Conservation (phyloP, 2,329 filamentous ascomycete genomes). For the Colletotrichum higginsianum region DNA sequence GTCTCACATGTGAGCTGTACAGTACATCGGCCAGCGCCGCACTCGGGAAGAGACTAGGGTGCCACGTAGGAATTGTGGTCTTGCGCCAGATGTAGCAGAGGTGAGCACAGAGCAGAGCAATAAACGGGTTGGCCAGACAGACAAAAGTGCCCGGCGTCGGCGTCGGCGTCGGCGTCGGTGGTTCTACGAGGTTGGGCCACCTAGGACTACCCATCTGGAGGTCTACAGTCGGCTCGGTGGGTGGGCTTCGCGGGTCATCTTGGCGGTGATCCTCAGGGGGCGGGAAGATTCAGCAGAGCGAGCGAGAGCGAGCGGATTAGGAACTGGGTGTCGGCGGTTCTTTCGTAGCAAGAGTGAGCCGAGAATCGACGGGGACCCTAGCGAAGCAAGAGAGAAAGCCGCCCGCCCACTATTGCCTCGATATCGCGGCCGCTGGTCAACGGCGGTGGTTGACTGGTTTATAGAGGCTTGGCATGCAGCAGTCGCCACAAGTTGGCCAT, state of each 20-base stretch:
- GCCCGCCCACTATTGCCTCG: background rate
- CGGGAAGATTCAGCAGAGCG: too few species aligned
- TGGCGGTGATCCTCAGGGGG: background rate
- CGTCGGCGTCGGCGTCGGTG: background rate
- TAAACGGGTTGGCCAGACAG: too few species aligned
- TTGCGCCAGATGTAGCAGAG: background rate
- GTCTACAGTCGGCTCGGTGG: background rate
- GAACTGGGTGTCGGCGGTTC: too few species aligned
- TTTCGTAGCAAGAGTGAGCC: too few species aligned
- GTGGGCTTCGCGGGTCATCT: background rate
- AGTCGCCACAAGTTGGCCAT: conserved; percentile 21
- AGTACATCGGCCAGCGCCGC: background rate
- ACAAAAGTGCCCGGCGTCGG: conserved; percentile 14
- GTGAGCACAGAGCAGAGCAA: background rate
- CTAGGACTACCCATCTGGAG: background rate
- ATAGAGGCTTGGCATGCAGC: conserved; percentile 35
- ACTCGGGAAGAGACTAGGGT: background rate
- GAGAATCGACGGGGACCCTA: background rate
- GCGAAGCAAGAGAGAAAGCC: too few species aligned
- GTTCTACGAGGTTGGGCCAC: background rate
- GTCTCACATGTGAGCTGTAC: background rate
- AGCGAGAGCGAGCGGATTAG: too few species aligned
- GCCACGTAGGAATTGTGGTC: conserved; percentile 8
- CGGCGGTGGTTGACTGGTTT: background rate
- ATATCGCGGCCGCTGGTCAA: background rate